Conservation (phyloP, 768 basidiomycete species). For the Pisolithus orientalis region DNA sequence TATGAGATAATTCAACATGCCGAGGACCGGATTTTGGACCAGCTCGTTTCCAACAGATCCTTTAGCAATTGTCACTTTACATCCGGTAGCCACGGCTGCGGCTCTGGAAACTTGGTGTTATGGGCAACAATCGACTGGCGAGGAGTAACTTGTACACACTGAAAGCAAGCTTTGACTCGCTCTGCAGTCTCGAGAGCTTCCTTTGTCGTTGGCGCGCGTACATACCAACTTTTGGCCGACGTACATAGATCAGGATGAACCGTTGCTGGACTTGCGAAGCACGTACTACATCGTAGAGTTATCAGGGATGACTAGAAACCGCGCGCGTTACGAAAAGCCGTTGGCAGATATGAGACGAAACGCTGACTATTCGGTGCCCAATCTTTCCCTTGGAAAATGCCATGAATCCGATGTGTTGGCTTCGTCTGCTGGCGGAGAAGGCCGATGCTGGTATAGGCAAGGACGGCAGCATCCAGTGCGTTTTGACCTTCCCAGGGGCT, state of each 20-base stretch:
- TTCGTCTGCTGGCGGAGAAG: constrained; percentile 76
- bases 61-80: constrained; percentile 39
- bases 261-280: not conserved
- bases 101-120: constrained; percentile 36
- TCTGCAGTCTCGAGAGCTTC: constrained; percentile 53
- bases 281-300: constrained; percentile 65
- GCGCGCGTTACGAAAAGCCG: not conserved
- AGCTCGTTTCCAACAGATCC: constrained; percentile 44
- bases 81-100: constrained; percentile 62
- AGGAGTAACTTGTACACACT: constrained; percentile 35
- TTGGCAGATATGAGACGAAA: not conserved
- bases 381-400: constrained; percentile 67
- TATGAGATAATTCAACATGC: constrained; percentile 24
- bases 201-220: constrained; percentile 62
- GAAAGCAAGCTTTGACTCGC: constrained; percentile 66
- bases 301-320: constrained; percentile 67
- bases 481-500: constrained; percentile 85
- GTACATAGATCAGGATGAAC: not conserved
- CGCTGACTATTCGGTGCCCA: constrained; percentile 67
- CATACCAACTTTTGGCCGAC: constrained; percentile 46
- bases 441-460: constrained; percentile 75
- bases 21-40: constrained; percentile 60
- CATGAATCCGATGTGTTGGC: constrained; percentile 75
- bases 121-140: not conserved
- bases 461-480: constrained; percentile 81